phyloP scores from a whole-genome alignment of 192 early-diverging fungal genomes.

The Chytriomyces sp. region DNA sequence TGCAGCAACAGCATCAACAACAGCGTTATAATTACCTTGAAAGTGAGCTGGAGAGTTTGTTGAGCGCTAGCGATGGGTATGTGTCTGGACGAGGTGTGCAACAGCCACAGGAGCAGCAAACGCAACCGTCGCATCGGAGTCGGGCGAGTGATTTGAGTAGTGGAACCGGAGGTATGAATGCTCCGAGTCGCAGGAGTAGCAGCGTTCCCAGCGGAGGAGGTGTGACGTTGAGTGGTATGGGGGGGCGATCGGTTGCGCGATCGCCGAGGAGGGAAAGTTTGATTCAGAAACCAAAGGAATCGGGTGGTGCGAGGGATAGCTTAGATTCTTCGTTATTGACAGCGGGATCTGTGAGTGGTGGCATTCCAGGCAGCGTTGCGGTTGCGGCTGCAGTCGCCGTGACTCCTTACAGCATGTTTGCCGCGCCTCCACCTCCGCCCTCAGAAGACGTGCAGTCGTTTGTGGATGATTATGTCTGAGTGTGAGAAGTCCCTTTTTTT shows the following conservation, averaged over 20 bases:
- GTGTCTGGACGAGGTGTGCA: neutral
- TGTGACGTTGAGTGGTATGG: neutral
- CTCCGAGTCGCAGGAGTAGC: neutral
- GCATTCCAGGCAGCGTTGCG: neutral
- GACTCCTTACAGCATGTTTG: neutral
- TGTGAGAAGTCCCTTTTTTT: too few relatives aligned
- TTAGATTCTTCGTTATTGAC: neutral
- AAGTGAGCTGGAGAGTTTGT: constrained; percentile 16
- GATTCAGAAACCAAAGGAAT: neutral
- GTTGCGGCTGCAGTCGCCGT: neutral
- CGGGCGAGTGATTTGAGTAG: neutral
- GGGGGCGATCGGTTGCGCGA: neutral
- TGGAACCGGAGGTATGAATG: neutral
- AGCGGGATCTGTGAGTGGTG: neutral
- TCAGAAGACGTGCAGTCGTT: neutral
- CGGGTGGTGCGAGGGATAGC: too few relatives aligned
- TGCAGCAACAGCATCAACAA: too few relatives aligned
- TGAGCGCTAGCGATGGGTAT: neutral
- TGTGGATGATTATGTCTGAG: neutral
- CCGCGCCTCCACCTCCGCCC: neutral
- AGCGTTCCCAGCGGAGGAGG: neutral
- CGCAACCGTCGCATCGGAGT: too few relatives aligned
- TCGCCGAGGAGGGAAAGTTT: neutral
- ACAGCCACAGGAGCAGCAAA: too few relatives aligned
- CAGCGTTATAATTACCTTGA: constrained; percentile 21